phyloP scores from a whole-genome alignment of 257 asterid species.

The Solanum bulbocastanum region DNA sequence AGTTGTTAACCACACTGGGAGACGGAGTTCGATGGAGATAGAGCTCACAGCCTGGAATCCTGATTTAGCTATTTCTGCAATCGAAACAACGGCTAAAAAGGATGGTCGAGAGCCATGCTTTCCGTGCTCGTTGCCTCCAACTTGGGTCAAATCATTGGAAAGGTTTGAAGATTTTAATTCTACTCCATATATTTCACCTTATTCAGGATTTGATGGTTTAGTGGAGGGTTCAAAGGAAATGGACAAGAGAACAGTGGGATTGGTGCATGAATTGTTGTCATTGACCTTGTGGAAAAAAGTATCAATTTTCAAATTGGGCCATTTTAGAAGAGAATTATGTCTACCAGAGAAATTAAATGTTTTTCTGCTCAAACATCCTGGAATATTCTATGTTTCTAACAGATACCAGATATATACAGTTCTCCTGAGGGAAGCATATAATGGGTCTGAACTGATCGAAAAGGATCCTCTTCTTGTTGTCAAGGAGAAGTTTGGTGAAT shows the following conservation, averaged over 20 bases:
- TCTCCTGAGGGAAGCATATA: slow-evolving; percentile 72
- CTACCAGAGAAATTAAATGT: slow-evolving; percentile 64
- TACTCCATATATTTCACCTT: slow-evolving; percentile 72
- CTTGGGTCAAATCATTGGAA: slow-evolving; percentile 55
- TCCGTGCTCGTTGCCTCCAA: slow-evolving; percentile 52
- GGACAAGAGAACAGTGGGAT: slow-evolving; percentile 60
- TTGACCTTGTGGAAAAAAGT: slow-evolving; percentile 76
- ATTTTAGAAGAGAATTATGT: slow-evolving; percentile 68
- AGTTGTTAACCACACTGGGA: slow-evolving; percentile 49
- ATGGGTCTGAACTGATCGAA: slow-evolving; percentile 54
- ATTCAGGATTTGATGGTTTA: slow-evolving; percentile 11
- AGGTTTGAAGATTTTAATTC: slow-evolving; percentile 69
- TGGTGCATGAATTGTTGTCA: slow-evolving; percentile 75
- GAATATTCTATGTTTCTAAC: slow-evolving; percentile 19
- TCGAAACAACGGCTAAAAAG: slow-evolving; percentile 40
- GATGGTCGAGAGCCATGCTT: slow-evolving; percentile 47
- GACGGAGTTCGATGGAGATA: slow-evolving; percentile 74
- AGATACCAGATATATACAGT: slow-evolving; percentile 45
- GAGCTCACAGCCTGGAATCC: slow-evolving; percentile 52
- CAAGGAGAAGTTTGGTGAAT: slow-evolving; percentile 81
- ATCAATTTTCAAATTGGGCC: slow-evolving; percentile 58
- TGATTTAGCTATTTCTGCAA: slow-evolving; percentile 46
- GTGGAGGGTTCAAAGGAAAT: slow-evolving; percentile 54
- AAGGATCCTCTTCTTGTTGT: slow-evolving; percentile 75
- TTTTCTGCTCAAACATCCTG: slow-evolving; percentile 75